phyloP scores from a whole-genome alignment of 1,139 yeast genomes.

The Kodamaea plutei region DNA sequence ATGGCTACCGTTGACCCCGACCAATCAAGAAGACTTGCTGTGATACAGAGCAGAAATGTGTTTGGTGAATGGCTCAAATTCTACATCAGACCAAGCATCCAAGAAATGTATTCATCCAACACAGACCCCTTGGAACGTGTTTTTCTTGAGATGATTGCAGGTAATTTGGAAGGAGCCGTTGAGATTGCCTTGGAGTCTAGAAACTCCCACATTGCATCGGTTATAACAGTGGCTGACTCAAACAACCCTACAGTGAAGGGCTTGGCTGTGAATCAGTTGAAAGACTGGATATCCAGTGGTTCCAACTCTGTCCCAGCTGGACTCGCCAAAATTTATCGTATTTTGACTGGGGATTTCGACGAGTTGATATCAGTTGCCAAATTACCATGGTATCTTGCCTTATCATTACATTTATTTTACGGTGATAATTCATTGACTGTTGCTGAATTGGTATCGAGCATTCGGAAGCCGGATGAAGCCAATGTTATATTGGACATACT shows the following conservation, averaged over 20 bases:
- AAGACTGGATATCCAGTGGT: conserved; percentile 55
- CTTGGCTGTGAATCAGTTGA: conserved; percentile 58
- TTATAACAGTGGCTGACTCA: conserved; percentile 69
- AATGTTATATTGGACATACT: conserved; percentile 21
- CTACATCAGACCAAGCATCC: conserved; percentile 19
- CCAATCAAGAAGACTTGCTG: conserved; percentile 19
- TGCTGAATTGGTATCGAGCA: conserved; percentile 14
- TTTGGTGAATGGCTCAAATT: conserved; percentile 40
- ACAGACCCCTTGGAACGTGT: conserved; percentile 45
- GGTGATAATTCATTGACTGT: conserved; percentile 45
- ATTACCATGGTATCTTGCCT: conserved; percentile 63
- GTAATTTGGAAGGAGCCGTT: conserved; percentile 61
- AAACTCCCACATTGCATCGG: conserved; percentile 64
- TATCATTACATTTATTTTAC: conserved; percentile 59
- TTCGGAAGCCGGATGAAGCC: conserved; percentile 1
- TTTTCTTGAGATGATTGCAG: conserved; percentile 50
- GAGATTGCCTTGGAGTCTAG: conserved; percentile 52
- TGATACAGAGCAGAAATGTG: conserved; percentile 34
- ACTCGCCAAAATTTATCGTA: conserved; percentile 55
- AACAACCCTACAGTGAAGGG: conserved; percentile 53
- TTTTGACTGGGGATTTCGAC: conserved; percentile 56
- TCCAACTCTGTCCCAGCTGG: conserved; percentile 45
- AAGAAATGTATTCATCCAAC: conserved; percentile 15
- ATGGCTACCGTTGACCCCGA: conserved; percentile 22
- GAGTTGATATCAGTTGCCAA: conserved; percentile 32